Conservation (phyloP, 352 stramenopile genomes). For the Globisporangium heterothallicum region DNA sequence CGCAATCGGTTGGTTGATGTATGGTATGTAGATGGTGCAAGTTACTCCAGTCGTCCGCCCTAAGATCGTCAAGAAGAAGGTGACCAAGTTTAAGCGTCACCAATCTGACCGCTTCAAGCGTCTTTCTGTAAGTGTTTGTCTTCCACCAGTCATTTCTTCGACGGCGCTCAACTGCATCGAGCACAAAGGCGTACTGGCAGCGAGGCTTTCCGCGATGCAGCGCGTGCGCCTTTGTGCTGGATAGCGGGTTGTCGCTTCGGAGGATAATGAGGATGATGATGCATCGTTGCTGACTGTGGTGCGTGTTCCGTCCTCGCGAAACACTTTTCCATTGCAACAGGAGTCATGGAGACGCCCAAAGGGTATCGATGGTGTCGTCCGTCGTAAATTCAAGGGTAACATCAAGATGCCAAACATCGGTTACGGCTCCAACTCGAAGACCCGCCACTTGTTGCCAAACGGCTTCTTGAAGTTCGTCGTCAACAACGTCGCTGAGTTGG, state of each 20-base stretch:
- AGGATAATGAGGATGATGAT: too few relatives aligned
- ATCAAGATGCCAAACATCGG: constrained; percentile 98
- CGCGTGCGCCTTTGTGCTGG: too few relatives aligned
- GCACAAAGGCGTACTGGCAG: not conserved
- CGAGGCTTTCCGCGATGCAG: not conserved
- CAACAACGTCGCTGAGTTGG: constrained; percentile 97
- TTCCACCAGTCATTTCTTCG: not conserved
- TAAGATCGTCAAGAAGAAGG: constrained; percentile 99
- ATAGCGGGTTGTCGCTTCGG: too few relatives aligned
- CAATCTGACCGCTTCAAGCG: constrained; percentile 98
- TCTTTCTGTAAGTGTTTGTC: constrained; percentile 79
- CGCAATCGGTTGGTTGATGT: too few relatives aligned
- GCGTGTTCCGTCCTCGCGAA: too few relatives aligned
- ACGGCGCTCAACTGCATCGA: not conserved
- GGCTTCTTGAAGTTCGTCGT: constrained; percentile 99
- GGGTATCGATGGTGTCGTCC: constrained; percentile 99
- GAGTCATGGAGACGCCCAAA: constrained; percentile 98
- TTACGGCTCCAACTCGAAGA: constrained; percentile 99
- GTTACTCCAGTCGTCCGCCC: constrained; percentile 84
- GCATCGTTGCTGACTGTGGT: too few relatives aligned
- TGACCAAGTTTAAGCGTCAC: constrained; percentile 99
- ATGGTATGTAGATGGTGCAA: constrained; percentile 77
- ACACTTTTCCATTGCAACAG: too few relatives aligned
- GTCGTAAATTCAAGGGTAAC: constrained; percentile 98
- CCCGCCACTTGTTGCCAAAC: constrained; percentile 96